Evolutionary conservation across 2,329 filamentous ascomycete species (phyloP).

Genomic region (Colletotrichum siamense): DNA sequence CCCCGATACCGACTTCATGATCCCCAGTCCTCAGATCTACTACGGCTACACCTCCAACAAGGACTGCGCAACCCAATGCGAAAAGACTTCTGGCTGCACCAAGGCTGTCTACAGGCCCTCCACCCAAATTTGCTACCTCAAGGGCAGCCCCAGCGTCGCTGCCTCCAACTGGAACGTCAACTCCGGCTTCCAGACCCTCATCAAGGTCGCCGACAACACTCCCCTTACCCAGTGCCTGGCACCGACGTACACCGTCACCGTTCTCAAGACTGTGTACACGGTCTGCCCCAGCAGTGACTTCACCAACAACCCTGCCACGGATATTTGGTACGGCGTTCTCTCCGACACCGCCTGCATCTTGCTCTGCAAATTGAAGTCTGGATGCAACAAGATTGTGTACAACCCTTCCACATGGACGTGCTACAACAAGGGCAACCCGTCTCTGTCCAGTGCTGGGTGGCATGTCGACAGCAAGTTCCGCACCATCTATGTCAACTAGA

Average conservation of each 20-base stretch:
- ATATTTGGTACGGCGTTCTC: not conserved
- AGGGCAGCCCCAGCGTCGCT: not conserved
- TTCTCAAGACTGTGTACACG: not conserved
- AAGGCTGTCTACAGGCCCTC: not conserved
- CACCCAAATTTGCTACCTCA: not conserved
- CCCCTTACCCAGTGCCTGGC: not conserved
- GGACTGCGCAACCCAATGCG: not conserved
- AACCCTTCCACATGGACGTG: not conserved
- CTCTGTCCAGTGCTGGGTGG: not conserved
- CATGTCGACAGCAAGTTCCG: conserved; percentile 5
- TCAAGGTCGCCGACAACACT: not conserved
- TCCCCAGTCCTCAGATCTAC: conserved; percentile 3
- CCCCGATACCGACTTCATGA: conserved; percentile 1
- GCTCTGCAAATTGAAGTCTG: not conserved
- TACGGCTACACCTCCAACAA: not conserved
- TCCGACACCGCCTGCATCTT: not conserved
- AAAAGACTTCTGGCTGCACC: not conserved
- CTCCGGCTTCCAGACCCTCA: not conserved
- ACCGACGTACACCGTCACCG: not conserved
- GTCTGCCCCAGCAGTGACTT: conserved; percentile 11
- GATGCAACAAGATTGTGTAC: conserved; percentile 8
- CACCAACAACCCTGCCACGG: not conserved
- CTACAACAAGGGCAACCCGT: conserved; percentile 13
- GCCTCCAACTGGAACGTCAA: conserved; percentile 6
- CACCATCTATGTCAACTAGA: not conserved